phyloP scores from a whole-genome alignment of 2,329 filamentous ascomycete species.

The Neopestalotiopsis clavispora region DNA sequence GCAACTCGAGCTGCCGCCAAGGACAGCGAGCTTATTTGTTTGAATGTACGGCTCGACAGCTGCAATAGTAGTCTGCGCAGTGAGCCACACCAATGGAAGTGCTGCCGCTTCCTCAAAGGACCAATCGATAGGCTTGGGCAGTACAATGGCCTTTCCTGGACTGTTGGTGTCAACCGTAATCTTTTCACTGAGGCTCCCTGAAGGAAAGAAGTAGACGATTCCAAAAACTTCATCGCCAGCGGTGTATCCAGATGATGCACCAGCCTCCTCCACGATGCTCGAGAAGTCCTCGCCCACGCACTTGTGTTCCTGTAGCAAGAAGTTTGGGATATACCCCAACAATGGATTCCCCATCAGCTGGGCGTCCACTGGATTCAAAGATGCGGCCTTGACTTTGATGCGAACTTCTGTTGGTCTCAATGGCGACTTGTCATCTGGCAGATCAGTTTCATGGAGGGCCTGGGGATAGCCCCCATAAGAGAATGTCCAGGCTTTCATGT shows the following conservation, averaged over 20 bases:
- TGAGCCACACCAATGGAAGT: not conserved
- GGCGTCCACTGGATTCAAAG: not conserved
- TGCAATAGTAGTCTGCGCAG: not conserved
- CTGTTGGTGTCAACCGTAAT: not conserved
- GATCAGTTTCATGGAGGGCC: constrained; percentile 1
- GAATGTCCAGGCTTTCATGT: constrained; percentile 15
- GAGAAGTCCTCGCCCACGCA: constrained; percentile 9
- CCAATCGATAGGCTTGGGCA: not conserved
- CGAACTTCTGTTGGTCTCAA: constrained; percentile 8
- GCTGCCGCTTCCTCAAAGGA: not conserved
- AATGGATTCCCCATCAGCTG: not conserved
- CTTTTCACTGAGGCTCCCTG: not conserved
- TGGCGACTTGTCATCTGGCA: not conserved
- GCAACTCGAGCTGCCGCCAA: not conserved
- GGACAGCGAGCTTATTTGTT: not conserved
- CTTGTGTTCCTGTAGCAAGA: not conserved
- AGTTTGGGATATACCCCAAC: not conserved
- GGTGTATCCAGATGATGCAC: not conserved
- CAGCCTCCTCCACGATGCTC: not conserved
- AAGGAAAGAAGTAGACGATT: not conserved
- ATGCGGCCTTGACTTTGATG: constrained; percentile 4
- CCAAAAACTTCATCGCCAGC: not conserved
- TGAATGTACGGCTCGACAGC: not conserved
- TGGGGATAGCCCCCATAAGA: constrained; percentile 12
- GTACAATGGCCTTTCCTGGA: not conserved